A percentile compares a stretch with the other conserved stretches of the same genome.
Evolutionary conservation across 305 asterid species (phyloP).

Genomic region (Fraxinus baroniana): DNA sequence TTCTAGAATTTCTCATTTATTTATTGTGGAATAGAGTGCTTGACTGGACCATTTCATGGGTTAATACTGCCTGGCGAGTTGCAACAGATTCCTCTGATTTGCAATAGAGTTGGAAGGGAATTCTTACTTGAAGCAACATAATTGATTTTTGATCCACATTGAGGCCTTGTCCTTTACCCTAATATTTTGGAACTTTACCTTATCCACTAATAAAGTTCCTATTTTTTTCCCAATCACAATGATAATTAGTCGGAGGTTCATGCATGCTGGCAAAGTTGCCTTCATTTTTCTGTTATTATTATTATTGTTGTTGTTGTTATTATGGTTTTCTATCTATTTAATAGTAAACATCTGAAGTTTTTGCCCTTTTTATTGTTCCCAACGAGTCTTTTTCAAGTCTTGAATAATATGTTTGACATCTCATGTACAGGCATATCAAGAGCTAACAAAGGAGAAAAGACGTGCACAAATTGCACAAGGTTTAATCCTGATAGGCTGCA

Average conservation of each 20-base stretch:
- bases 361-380: background rate
- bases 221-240: background rate
- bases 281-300: background rate
- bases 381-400: constrained; percentile 6
- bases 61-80: background rate
- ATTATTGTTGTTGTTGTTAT: background rate
- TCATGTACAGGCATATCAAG: constrained; percentile 73
- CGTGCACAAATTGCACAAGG: constrained; percentile 92
- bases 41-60: background rate
- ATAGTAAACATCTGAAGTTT: background rate
- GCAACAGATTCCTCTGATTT: background rate
- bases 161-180: constrained; percentile 1
- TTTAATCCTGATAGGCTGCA: constrained; percentile 22
- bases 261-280: background rate
- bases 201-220: background rate
- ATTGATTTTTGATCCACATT: background rate
- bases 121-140: background rate
- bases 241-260: background rate
- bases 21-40: background rate
- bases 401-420: constrained; percentile 16
- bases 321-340: background rate
- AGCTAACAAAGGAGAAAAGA: constrained; percentile 81
- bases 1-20: background rate
- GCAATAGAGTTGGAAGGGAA: background rate
- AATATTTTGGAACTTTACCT: background rate